A percentile compares a stretch with the other conserved stretches of the same genome.
Evolutionary conservation across 148 eudicot species (phyloP).

Genomic region (Nepenthes gracilis): DNA sequence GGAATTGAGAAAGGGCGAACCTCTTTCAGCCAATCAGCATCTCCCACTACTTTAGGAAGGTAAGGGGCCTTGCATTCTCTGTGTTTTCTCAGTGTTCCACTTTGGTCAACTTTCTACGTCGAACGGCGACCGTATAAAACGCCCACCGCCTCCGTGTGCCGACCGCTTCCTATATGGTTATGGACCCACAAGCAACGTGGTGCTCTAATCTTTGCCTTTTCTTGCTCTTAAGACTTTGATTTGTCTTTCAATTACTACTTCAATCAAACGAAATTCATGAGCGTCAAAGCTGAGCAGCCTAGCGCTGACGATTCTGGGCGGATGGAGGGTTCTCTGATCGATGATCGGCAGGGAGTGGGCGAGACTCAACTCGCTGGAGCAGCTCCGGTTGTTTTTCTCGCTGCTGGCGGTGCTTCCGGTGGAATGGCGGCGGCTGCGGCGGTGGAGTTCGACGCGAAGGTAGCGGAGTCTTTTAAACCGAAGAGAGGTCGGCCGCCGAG

Average conservation of each 20-base stretch:
- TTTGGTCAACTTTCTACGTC: too few species aligned
- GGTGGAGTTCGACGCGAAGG: slow-evolving; percentile 2
- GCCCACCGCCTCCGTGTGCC: slow-evolving; percentile 27
- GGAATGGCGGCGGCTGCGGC: slow-evolving; percentile 2
- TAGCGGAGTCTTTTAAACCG: slow-evolving; percentile 23
- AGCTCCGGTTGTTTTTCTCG: neutral
- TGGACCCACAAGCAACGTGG: neutral
- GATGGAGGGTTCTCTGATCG: neutral
- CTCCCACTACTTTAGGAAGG: too few species aligned
- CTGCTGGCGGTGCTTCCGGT: neutral
- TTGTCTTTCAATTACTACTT: neutral
- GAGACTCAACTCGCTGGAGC: slow-evolving; percentile 21
- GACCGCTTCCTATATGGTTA: slow-evolving; percentile 10
- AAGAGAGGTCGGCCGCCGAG: slow-evolving; percentile 71
- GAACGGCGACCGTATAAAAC: neutral
- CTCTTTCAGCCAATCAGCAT: too few species aligned
- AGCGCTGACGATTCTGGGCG: slow-evolving; percentile 11
- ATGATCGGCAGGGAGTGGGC: slow-evolving; percentile 12
- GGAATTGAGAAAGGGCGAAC: too few species aligned
- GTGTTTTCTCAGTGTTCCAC: too few species aligned
- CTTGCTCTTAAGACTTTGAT: neutral
- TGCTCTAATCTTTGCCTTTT: slow-evolving; percentile 30
- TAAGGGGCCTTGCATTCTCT: too few species aligned
- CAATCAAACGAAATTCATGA: slow-evolving; percentile 6
- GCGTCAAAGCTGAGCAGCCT: slow-evolving; percentile 13